phyloP scores from a whole-genome alignment of 1,284 basidiomycete genomes.

The Neonothopanus nambi region DNA sequence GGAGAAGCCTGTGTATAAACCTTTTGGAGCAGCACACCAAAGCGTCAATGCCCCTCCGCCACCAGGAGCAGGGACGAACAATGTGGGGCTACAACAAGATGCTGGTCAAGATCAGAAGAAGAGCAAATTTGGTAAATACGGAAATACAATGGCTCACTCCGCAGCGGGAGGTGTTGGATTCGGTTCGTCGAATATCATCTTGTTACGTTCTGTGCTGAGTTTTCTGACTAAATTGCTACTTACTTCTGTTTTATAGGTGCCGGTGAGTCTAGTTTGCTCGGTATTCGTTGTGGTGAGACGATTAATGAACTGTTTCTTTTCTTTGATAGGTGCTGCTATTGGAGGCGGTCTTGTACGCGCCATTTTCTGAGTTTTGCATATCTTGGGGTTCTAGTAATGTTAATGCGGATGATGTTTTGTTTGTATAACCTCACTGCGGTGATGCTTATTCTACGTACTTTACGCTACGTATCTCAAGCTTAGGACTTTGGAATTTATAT shows the following conservation, averaged over 20 bases:
- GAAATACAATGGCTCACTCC: conserved; percentile 62
- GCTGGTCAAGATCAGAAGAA: conserved; percentile 50
- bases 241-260: conserved; percentile 19
- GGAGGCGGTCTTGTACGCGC: conserved; percentile 46
- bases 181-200: conserved; percentile 30
- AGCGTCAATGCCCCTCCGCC: conserved; percentile 37
- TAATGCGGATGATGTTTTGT: no score
- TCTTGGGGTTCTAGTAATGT: no score
- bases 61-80: conserved; percentile 31
- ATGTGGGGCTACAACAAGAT: conserved; percentile 38
- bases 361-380: conserved; percentile 35
- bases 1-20: conserved; percentile 34
- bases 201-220: no score
- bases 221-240: conserved; percentile 4
- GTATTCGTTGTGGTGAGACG: not conserved
- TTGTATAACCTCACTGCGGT: no score
- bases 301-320: not conserved
- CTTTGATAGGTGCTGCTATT: conserved; percentile 41
- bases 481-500: no score
- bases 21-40: conserved; percentile 42
- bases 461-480: no score
- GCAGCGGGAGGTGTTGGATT: conserved; percentile 75
- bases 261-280: not conserved
- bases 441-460: no score
- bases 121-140: conserved; percentile 55